Evolutionary conservation across 1,284 basidiomycete species (phyloP).

Genomic region (Ceratobasidium sp.): DNA sequence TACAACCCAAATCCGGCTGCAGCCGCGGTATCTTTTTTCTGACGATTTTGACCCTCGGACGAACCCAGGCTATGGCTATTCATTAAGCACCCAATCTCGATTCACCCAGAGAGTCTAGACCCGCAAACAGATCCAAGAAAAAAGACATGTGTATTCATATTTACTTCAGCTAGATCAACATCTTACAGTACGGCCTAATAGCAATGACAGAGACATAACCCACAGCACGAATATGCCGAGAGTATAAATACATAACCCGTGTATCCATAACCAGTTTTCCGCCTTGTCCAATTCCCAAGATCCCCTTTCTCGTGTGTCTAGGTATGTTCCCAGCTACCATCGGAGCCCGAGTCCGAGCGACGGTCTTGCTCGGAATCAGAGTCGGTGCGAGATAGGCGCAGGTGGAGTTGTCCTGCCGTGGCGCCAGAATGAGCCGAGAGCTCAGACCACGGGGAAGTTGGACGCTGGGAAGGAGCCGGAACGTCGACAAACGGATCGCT

Average conservation of each 20-base stretch:
- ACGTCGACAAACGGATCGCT: constrained; percentile 35
- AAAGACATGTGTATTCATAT: background rate
- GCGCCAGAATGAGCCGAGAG: constrained; percentile 19
- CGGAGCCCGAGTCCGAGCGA: constrained; percentile 32
- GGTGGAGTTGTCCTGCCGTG: constrained; percentile 26
- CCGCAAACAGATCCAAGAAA: background rate
- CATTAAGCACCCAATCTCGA: no score
- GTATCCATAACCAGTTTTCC: background rate
- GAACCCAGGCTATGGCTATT: no score
- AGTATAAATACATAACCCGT: constrained; percentile 27
- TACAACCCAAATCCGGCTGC: no score
- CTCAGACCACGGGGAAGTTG: constrained; percentile 32
- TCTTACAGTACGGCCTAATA: background rate
- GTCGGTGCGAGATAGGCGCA: constrained; percentile 27
- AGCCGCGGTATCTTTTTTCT: no score
- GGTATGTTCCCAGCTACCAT: constrained; percentile 36
- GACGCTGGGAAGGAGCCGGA: constrained; percentile 5
- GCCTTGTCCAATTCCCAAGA: background rate
- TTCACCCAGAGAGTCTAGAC: background rate
- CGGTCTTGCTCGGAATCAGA: constrained; percentile 31
- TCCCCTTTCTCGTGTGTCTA: background rate
- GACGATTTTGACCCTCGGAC: no score
- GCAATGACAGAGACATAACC: constrained; percentile 6
- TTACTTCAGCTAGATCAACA: constrained; percentile 17
- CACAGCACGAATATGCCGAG: constrained; percentile 11